Conservation (phyloP, 116 monocot species). For the Cymodocea nodosa region DNA sequence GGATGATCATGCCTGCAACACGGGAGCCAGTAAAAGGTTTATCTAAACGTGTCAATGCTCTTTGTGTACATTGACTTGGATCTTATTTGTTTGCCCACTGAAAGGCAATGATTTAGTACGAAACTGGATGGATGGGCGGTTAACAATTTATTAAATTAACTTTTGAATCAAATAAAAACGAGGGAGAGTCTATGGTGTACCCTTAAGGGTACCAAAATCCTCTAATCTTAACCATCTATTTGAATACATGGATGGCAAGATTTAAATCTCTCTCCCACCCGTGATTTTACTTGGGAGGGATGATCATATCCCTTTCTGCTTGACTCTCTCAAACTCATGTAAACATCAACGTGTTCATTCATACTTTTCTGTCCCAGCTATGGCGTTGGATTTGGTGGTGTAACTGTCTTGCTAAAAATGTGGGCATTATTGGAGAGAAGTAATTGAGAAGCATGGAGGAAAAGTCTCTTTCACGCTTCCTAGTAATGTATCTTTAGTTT, state of each 20-base stretch:
- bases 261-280: no score
- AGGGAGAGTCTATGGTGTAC: no score
- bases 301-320: slow-evolving; percentile 49
- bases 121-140: neutral
- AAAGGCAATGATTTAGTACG: neutral
- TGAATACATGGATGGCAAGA: no score
- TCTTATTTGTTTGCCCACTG: slow-evolving; percentile 41
- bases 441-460: slow-evolving; percentile 50
- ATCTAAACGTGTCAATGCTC: slow-evolving; percentile 20
- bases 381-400: neutral
- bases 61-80: slow-evolving; percentile 22
- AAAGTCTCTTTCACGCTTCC: slow-evolving; percentile 31
- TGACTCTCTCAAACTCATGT: slow-evolving; percentile 56
- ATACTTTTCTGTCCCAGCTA: no score
- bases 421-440: slow-evolving; percentile 5
- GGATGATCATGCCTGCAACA: no score
- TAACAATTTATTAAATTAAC: neutral
- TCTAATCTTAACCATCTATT: no score
- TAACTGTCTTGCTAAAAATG: neutral
- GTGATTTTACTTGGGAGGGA: no score
- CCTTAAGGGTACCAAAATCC: no score
- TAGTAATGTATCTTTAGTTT: slow-evolving; percentile 14
- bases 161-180: neutral
- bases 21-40: slow-evolving; percentile 45
- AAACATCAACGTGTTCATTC: slow-evolving; percentile 1